Base-by-base conservation (phyloP, 306 rosid species). In the Acacia acuminata region DNA sequence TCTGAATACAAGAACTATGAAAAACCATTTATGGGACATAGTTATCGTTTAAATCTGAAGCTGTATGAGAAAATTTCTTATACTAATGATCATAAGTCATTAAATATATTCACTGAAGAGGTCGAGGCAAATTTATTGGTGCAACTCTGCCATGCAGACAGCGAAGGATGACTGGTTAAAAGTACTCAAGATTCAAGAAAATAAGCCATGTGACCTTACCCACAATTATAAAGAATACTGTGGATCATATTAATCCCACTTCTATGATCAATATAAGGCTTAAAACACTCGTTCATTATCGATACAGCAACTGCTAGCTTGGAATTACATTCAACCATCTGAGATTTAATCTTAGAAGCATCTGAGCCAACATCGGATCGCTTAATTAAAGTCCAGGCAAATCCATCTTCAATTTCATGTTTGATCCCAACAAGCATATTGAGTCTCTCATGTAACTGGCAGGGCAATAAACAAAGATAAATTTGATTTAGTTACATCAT, bases 371-470 rank as follows among this genome's bases (percentile, higher is more conserved):
- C 55, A 83, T 85, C 90, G 51, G 82, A 68, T 42, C 93, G 89
- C 72, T 79, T 89, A 80, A 91, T 61, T 68, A 94, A 89, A 87
- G 97, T 85, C 89, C 94, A 90, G 36, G 97, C 89, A 90, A 89
- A 96, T 70, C 98, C 98, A 85, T 89, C 97, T 90, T 73, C 98
- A 69, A 92, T 71, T 68, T 92, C 91, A 73, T 90, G 94, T 79
- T 85, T 92, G 77, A 94, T 94, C 77, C 98, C 99, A 82, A 92
- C 82, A 89, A 92, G 94, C 90, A 63, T 86, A 85, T 87, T 84
- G 69, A 96, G 93, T 77, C 86, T 81, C 87, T 79, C 82, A 73
- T 85, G 90, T 81, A 94, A 84, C 99, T 96, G 90, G 65, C 76
- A 88, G 82, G 78, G 72, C 48, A 90, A 84, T 50, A 80, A 83